Evolutionary conservation across 2,329 filamentous ascomycete species (phyloP).

Genomic region (Lecanosticta acicola): DNA sequence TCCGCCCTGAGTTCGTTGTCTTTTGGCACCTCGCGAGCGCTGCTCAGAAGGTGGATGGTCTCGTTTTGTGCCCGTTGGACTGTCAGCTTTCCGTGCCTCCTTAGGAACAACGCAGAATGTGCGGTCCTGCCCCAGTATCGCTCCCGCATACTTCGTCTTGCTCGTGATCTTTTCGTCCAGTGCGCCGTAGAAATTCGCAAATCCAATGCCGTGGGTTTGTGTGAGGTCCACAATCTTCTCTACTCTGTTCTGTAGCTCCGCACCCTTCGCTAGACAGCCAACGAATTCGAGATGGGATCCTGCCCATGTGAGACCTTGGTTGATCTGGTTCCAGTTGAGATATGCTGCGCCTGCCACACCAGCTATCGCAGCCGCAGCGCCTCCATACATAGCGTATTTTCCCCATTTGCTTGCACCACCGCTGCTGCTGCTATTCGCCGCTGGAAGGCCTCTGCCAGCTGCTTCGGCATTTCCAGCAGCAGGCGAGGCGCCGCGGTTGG

Average conservation of each 20-base stretch:
- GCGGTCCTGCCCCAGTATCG: conserved; percentile 50
- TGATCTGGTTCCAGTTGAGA: conserved; percentile 73
- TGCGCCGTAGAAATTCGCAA: conserved; percentile 80
- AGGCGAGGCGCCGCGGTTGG: conserved; percentile 9
- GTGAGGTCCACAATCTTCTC: conserved; percentile 60
- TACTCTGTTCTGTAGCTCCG: conserved; percentile 72
- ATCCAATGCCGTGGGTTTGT: conserved; percentile 63
- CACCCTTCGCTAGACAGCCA: conserved; percentile 75
- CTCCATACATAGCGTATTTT: conserved; percentile 78
- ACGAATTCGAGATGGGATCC: conserved; percentile 91
- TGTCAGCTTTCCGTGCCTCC: conserved; percentile 43
- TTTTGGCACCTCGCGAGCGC: conserved; percentile 4
- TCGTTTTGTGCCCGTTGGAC: conserved; percentile 25
- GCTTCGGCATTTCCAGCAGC: conserved; percentile 24
- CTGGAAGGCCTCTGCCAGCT: conserved; percentile 29
- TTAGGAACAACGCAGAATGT: conserved; percentile 58
- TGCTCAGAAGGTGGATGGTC: conserved; percentile 8
- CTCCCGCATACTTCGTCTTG: conserved; percentile 47
- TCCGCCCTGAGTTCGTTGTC: conserved; percentile 15
- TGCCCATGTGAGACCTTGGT: conserved; percentile 72
- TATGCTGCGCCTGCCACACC: conserved; percentile 83
- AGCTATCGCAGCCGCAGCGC: conserved; percentile 71
- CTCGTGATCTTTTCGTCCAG: conserved; percentile 59
- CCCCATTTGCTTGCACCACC: conserved; percentile 27
- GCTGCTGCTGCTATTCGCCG: conserved; percentile 22